Conservation (phyloP, 2,329 filamentous ascomycete genomes). For the Chaetomiaceae sp. region DNA sequence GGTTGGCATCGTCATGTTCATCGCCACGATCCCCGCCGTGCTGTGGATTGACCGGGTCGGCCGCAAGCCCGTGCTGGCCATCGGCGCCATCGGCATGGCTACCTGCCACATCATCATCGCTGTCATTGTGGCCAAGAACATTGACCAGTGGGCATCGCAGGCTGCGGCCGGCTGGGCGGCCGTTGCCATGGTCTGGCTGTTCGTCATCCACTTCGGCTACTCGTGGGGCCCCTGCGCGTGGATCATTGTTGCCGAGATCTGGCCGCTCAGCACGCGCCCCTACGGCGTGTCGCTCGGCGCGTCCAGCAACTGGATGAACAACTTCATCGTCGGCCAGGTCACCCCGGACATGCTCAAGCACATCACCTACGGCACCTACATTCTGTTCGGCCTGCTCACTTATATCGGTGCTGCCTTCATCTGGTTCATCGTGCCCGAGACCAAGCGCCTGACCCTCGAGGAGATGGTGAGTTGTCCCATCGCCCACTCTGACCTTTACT, state of each 20-base stretch:
- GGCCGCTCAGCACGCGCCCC: constrained; percentile 62
- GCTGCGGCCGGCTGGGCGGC: constrained; percentile 63
- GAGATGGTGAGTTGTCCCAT: constrained; percentile 47
- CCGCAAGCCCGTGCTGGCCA: constrained; percentile 54
- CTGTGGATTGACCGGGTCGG: constrained; percentile 60
- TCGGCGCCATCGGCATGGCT: constrained; percentile 65
- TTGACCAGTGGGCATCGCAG: constrained; percentile 52
- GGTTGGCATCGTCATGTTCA: constrained; percentile 64
- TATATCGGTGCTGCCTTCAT: constrained; percentile 56
- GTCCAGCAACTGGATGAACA: constrained; percentile 59
- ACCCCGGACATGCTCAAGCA: constrained; percentile 60
- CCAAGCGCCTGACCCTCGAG: constrained; percentile 56
- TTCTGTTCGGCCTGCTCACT: constrained; percentile 62
- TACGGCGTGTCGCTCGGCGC: constrained; percentile 66
- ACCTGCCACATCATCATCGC: constrained; percentile 67
- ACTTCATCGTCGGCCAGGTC: constrained; percentile 61
- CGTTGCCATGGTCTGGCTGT: constrained; percentile 64
- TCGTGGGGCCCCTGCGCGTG: constrained; percentile 69
- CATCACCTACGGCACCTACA: constrained; percentile 65
- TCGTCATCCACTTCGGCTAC: constrained; percentile 68
- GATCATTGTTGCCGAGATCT: constrained; percentile 70
- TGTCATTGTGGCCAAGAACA: constrained; percentile 58
- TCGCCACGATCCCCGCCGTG: constrained; percentile 61
- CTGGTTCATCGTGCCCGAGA: constrained; percentile 60
- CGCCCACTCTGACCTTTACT: too few relatives aligned